Conservation (phyloP, 345 rosid species). For the Ceriops zippeliana region DNA sequence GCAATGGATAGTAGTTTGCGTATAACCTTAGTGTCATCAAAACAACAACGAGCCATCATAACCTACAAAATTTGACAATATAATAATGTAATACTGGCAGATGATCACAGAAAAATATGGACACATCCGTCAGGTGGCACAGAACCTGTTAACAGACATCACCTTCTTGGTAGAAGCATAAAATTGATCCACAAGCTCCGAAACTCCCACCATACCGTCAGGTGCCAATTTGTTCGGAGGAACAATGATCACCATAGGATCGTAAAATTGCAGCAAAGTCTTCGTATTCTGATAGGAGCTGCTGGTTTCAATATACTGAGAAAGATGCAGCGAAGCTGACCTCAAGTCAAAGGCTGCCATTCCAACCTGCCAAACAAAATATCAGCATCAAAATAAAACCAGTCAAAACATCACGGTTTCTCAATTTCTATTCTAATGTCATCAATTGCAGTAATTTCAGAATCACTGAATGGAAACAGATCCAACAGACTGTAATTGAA, state of each 20-base stretch:
- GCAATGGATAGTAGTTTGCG: slow-evolving; percentile 11
- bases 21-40: slow-evolving; percentile 91
- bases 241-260: slow-evolving; percentile 74
- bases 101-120: slow-evolving; percentile 1
- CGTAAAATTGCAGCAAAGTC: slow-evolving; percentile 77
- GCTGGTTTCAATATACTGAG: slow-evolving; percentile 95
- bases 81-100: slow-evolving; percentile 3
- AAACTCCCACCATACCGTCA: slow-evolving; percentile 90
- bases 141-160: slow-evolving; percentile 9
- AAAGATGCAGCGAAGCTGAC: slow-evolving; percentile 84
- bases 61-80: slow-evolving; percentile 43
- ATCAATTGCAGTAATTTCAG: not conserved
- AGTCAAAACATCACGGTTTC: not conserved
- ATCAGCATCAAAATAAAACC: not conserved
- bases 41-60: slow-evolving; percentile 83
- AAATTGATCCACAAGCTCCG: slow-evolving; percentile 68
- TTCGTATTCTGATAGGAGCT: slow-evolving; percentile 88
- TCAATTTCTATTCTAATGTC: not conserved
- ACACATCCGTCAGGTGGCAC: not conserved
- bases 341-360: slow-evolving; percentile 92
- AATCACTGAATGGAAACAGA: no score
- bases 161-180: slow-evolving; percentile 78
- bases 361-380: slow-evolving; percentile 58
- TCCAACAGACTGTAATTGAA: not conserved
- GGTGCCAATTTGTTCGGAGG: slow-evolving; percentile 80